Conservation (phyloP, 441 rosid genomes). For the Rhodomyrtus psidioides region DNA sequence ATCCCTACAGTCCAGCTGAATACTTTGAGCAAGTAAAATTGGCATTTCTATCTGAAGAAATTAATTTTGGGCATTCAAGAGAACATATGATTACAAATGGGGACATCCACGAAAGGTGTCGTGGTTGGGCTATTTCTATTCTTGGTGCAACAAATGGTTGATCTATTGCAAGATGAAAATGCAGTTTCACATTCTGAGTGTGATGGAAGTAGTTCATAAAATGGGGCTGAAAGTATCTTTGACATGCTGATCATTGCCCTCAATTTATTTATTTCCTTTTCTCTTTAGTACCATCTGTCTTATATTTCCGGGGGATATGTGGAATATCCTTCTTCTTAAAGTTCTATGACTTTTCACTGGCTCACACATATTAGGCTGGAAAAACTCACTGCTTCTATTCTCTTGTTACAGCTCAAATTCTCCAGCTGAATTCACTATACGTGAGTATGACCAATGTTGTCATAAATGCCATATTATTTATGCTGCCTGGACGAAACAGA, state of each 20-base stretch:
- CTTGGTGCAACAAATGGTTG: too few relatives aligned
- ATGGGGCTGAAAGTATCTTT: not conserved
- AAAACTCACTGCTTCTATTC: not conserved
- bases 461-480: not conserved
- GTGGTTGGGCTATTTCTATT: too few relatives aligned
- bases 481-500: not conserved
- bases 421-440: constrained; percentile 80
- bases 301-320: not conserved
- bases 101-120: too few relatives aligned
- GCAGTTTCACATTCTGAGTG: not conserved
- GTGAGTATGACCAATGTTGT: constrained; percentile 38
- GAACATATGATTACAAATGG: too few relatives aligned
- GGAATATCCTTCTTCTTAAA: not conserved
- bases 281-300: not conserved
- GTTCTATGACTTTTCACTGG: not conserved
- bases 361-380: not conserved
- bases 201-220: not conserved
- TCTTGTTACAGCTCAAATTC: constrained; percentile 42
- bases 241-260: not conserved
- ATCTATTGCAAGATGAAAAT: too few relatives aligned
- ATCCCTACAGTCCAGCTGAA: too few relatives aligned
- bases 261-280: not conserved
- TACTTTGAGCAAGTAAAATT: too few relatives aligned
- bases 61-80: too few relatives aligned
- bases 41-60: too few relatives aligned